Percentiles rank a stretch among this genome's conserved stretches.
Conservation (phyloP, 805 yeast species). For the Yamadazyma philogaea region DNA sequence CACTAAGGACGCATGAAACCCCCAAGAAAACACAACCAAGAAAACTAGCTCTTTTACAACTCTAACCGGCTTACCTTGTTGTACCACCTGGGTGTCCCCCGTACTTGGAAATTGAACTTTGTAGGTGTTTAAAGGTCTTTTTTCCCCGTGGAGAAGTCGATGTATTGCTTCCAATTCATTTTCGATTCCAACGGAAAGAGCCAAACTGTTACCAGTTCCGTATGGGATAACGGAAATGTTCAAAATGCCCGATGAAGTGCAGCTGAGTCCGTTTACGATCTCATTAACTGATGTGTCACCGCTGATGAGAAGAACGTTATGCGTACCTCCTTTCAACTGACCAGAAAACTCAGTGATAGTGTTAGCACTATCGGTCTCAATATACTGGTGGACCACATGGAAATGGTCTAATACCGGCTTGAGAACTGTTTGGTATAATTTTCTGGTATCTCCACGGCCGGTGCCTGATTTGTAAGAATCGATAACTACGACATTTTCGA, state of each 20-base stretch:
- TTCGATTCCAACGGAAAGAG: conserved; percentile 52
- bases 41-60: conserved; percentile 19
- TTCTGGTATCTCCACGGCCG: conserved; percentile 27
- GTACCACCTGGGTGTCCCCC: conserved; percentile 6
- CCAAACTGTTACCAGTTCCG: conserved; percentile 86
- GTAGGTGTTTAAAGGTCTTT: conserved; percentile 43
- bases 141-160: conserved; percentile 16
- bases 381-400: conserved; percentile 34
- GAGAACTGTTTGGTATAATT: conserved; percentile 43
- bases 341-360: conserved; percentile 42
- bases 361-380: conserved; percentile 40
- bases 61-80: conserved; percentile 1
- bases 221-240: conserved; percentile 52
- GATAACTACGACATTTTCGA: conserved; percentile 23
- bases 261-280: conserved; percentile 52
- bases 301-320: conserved; percentile 60
- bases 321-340: conserved; percentile 17
- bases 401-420: conserved; percentile 46
- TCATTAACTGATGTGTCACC: conserved; percentile 88
- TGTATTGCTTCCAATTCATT: conserved; percentile 17
- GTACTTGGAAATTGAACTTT: conserved; percentile 41
- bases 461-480: conserved; percentile 52
- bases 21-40: conserved; percentile 77
- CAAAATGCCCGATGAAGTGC: conserved; percentile 12
- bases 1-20: conserved; percentile 79